Evolutionary conservation across 2,329 filamentous ascomycete species (phyloP).

Genomic region (Madurella mycetomatis): DNA sequence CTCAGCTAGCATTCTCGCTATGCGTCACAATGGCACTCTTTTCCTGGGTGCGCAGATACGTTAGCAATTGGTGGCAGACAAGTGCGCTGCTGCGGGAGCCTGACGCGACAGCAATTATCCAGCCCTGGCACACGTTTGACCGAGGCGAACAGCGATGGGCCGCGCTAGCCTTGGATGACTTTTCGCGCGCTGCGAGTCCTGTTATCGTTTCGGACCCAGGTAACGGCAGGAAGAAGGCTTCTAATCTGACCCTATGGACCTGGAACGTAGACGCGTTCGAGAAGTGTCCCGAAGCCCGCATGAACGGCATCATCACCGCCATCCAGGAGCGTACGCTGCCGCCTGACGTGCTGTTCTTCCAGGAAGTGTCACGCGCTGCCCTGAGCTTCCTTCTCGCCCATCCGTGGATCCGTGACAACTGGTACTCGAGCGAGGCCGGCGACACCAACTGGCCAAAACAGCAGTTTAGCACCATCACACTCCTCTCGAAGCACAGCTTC

Average conservation of each 20-base stretch:
- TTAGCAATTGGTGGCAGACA: too few species aligned
- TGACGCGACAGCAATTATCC: background rate
- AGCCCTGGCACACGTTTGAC: slow-evolving; percentile 4
- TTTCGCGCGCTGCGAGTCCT: too few species aligned
- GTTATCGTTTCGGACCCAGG: background rate
- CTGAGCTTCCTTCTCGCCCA: background rate
- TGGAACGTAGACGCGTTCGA: slow-evolving; percentile 6
- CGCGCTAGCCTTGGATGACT: too few species aligned
- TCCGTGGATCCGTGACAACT: background rate
- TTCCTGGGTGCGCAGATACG: too few species aligned
- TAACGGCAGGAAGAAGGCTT: background rate
- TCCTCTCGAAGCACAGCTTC: slow-evolving; percentile 3
- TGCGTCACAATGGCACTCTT: too few species aligned
- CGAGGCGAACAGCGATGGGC: background rate
- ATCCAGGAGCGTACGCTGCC: background rate
- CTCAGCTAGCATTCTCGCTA: too few species aligned
- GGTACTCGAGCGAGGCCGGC: slow-evolving; percentile 2
- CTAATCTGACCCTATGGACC: background rate
- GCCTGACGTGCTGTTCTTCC: slow-evolving; percentile 1
- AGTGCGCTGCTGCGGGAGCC: background rate
- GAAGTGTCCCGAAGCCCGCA: too few species aligned
- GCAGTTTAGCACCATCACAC: slow-evolving; percentile 1
- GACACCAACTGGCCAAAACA: background rate
- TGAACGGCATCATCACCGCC: background rate
- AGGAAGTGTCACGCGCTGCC: background rate